phyloP scores from a whole-genome alignment of 2,329 filamentous ascomycete species.

The Chrysosporium keratinophilum region DNA sequence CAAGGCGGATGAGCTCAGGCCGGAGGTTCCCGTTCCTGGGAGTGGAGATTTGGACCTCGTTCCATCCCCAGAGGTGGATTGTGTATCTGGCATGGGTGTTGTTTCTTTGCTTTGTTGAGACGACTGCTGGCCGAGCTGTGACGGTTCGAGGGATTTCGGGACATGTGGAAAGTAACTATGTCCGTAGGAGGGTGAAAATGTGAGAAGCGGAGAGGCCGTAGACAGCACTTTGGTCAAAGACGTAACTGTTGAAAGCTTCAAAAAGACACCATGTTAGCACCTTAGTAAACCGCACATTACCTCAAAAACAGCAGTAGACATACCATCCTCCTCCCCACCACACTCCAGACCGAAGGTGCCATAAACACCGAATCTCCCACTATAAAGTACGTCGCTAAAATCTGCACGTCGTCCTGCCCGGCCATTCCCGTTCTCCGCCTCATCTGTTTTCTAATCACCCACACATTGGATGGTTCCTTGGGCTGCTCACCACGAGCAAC shows the following conservation, averaged over 20 bases:
- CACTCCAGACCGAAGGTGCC: slow-evolving; percentile 50
- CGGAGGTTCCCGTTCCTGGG: slow-evolving; percentile 17
- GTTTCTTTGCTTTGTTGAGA: slow-evolving; percentile 40
- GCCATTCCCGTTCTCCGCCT: slow-evolving; percentile 36
- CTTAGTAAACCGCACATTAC: background rate
- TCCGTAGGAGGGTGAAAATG: slow-evolving; percentile 49
- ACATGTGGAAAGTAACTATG: slow-evolving; percentile 49
- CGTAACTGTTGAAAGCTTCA: slow-evolving; percentile 46
- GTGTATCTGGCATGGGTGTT: slow-evolving; percentile 36
- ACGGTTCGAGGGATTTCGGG: slow-evolving; percentile 31
- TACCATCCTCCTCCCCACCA: slow-evolving; percentile 47
- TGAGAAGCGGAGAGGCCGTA: slow-evolving; percentile 43
- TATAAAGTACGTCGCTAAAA: slow-evolving; percentile 50
- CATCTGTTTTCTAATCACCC: slow-evolving; percentile 52
- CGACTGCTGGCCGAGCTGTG: slow-evolving; percentile 26
- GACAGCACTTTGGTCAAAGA: slow-evolving; percentile 48
- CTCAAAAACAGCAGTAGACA: slow-evolving; percentile 16
- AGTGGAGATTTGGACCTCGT: slow-evolving; percentile 19
- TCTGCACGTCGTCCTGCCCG: slow-evolving; percentile 41
- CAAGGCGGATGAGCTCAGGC: slow-evolving; percentile 11
- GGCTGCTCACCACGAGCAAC: slow-evolving; percentile 18
- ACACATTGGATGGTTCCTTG: slow-evolving; percentile 43
- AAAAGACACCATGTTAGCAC: background rate
- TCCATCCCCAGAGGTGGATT: slow-evolving; percentile 22
- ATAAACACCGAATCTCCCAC: slow-evolving; percentile 52